Percentiles rank a stretch among this genome's conserved stretches.
Conservation (phyloP, 768 basidiomycete genomes). For the Pholiota conissans region DNA sequence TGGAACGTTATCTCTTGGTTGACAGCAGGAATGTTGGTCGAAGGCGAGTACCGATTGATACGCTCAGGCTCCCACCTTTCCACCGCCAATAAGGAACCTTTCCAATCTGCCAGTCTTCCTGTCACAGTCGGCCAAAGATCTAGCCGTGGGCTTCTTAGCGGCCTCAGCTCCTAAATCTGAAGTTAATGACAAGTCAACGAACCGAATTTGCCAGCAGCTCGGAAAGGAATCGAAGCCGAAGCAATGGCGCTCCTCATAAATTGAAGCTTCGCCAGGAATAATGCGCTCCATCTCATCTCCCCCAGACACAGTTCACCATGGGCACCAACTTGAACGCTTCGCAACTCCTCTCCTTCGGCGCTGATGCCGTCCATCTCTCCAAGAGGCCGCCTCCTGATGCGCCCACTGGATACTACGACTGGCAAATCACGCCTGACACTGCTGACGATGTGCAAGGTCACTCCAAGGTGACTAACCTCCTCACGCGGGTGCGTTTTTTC, state of each 20-base stretch:
- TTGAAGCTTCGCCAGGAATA: neutral
- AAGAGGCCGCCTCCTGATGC: constrained; percentile 11
- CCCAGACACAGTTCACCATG: constrained; percentile 1
- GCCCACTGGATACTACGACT: constrained; percentile 19
- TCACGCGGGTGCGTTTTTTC: neutral
- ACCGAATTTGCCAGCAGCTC: neutral
- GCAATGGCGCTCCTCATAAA: neutral
- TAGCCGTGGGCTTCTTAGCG: neutral
- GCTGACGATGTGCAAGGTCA: constrained; percentile 12
- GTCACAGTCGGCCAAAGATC: neutral
- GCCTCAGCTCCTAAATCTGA: neutral
- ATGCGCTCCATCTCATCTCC: neutral
- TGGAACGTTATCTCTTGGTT: neutral
- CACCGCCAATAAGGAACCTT: neutral
- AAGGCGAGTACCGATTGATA: neutral
- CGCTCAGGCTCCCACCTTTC: neutral
- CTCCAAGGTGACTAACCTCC: constrained; percentile 3
- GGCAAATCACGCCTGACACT: constrained; percentile 15
- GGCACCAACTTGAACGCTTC: constrained; percentile 3
- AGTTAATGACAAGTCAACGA: neutral
- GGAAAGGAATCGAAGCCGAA: neutral
- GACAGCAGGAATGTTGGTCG: neutral
- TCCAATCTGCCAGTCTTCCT: neutral
- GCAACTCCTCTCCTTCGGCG: constrained; percentile 2
- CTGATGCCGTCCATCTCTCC: constrained; percentile 11